phyloP scores from a whole-genome alignment of 805 yeast genomes.

The Debaryomyces hansenii region DNA sequence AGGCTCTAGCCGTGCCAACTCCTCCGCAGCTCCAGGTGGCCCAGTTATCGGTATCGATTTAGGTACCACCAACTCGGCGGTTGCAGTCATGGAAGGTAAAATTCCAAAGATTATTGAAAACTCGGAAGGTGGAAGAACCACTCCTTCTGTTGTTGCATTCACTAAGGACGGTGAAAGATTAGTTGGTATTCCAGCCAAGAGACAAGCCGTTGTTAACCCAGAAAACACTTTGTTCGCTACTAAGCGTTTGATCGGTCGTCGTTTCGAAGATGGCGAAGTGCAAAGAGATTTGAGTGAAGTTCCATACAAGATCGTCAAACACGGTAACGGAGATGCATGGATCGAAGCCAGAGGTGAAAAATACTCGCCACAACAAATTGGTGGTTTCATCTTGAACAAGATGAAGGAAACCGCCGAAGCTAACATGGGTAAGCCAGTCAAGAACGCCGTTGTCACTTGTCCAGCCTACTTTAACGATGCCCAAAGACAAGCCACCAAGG shows the following conservation, averaged over 20 bases:
- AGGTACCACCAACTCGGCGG: constrained; percentile 90
- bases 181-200: constrained; percentile 93
- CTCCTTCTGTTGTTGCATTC: constrained; percentile 95
- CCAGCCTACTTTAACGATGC: constrained; percentile 91
- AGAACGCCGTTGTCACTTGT: constrained; percentile 88
- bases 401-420: constrained; percentile 98
- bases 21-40: constrained; percentile 38
- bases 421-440: constrained; percentile 81
- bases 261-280: constrained; percentile 85
- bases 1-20: constrained; percentile 27
- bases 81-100: constrained; percentile 79
- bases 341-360: constrained; percentile 82
- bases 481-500: constrained; percentile 92
- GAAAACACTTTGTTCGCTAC: constrained; percentile 93
- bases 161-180: constrained; percentile 87
- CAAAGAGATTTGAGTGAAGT: constrained; percentile 86
- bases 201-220: constrained; percentile 94
- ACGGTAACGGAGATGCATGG: constrained; percentile 95
- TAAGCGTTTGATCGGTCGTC: constrained; percentile 91
- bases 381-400: constrained; percentile 89
- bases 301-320: constrained; percentile 88
- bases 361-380: constrained; percentile 94
- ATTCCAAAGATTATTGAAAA: constrained; percentile 77
- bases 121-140: constrained; percentile 72
- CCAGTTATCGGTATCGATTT: constrained; percentile 82